Percentiles rank a stretch among this genome's conserved stretches.
Conservation (phyloP, 2,329 filamentous ascomycete genomes). For the Pseudocercospora fijiensis region DNA sequence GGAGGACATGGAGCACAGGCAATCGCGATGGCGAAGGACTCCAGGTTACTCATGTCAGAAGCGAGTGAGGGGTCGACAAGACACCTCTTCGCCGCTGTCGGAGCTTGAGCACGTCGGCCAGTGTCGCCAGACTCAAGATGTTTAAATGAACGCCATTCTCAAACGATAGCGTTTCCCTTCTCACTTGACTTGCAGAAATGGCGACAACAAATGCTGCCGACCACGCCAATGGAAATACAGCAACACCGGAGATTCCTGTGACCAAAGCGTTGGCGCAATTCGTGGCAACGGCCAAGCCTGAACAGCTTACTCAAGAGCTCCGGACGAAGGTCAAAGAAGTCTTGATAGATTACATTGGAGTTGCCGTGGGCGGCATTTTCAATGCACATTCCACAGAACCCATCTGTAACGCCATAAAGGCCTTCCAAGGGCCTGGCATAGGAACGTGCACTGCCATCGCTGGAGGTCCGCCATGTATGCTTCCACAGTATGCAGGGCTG, state of each 20-base stretch:
- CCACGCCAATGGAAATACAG: not conserved
- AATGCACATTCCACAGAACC: conserved; percentile 32
- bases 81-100: not conserved
- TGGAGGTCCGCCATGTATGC: conserved; percentile 36
- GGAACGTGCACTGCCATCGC: conserved; percentile 40
- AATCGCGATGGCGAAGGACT: not conserved
- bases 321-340: conserved; percentile 35
- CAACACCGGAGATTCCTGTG: conserved; percentile 24
- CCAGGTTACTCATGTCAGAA: not conserved
- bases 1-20: not conserved
- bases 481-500: conserved; percentile 44
- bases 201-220: not conserved
- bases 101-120: not conserved
- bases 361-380: conserved; percentile 29
- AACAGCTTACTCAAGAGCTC: conserved; percentile 26
- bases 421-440: conserved; percentile 28
- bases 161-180: not conserved
- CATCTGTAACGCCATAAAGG: conserved; percentile 30
- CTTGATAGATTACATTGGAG: conserved; percentile 36
- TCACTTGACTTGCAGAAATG: not conserved
- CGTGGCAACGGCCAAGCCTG: conserved; percentile 25
- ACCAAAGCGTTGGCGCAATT: conserved; percentile 33
- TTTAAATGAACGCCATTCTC: not conserved
- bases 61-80: not conserved
- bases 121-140: not conserved